Evolutionary conservation across 306 rosid species (phyloP).

Genomic region (Inga oerstediana): DNA sequence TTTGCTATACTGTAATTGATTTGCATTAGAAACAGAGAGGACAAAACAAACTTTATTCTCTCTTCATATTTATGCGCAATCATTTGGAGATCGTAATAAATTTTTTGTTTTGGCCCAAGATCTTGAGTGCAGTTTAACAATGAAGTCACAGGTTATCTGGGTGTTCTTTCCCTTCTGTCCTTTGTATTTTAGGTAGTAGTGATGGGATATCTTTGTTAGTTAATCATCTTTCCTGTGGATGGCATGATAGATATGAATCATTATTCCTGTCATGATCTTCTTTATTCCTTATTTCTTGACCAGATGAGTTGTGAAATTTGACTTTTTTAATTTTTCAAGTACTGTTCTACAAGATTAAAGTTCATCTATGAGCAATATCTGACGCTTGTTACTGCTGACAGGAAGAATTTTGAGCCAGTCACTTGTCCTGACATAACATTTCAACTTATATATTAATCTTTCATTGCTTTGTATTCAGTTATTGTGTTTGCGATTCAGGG

Average conservation of each 20-base stretch:
- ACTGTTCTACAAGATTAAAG: background rate
- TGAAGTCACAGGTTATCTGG: conserved; percentile 7
- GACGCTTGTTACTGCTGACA: background rate
- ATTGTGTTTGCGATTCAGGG: conserved; percentile 42
- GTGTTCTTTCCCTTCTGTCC: background rate
- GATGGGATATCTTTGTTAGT: conserved; percentile 5
- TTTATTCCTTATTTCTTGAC: background rate
- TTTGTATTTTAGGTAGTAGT: conserved; percentile 18
- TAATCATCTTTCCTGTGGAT: conserved; percentile 18
- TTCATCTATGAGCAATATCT: background rate
- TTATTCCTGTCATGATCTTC: background rate
- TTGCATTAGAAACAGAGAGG: conserved; percentile 5
- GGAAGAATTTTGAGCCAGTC: background rate
- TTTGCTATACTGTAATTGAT: background rate
- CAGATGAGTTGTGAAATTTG: background rate
- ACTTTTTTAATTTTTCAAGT: conserved; percentile 1
- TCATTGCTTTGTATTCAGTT: background rate
- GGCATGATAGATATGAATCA: conserved; percentile 14
- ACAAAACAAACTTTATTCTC: conserved; percentile 17
- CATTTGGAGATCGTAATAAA: conserved; percentile 14
- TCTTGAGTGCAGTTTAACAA: conserved; percentile 18
- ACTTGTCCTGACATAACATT: background rate
- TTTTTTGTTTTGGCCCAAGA: background rate
- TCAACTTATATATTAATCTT: background rate
- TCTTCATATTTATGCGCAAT: conserved; percentile 9